phyloP scores from a whole-genome alignment of 495 filamentous ascomycete species.

The Hyaloscypha hepaticicola region DNA sequence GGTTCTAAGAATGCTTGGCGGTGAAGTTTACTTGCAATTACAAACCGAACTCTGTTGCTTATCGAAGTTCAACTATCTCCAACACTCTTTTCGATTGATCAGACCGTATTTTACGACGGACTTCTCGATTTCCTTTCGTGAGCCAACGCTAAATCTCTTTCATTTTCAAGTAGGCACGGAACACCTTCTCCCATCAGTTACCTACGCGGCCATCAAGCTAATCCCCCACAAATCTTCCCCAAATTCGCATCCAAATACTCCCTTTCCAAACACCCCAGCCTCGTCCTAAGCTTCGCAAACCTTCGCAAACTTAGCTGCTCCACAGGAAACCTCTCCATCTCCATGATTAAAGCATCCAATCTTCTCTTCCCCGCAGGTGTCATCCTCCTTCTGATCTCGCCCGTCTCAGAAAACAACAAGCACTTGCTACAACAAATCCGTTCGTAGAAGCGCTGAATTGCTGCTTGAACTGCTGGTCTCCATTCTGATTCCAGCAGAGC shows the following conservation, averaged over 20 bases:
- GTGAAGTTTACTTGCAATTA: background rate
- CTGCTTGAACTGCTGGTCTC: background rate
- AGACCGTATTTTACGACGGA: background rate
- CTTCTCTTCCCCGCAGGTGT: background rate
- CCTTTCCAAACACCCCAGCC: background rate
- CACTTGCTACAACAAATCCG: background rate
- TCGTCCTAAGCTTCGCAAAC: background rate
- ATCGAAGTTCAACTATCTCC: background rate
- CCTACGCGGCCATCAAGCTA: background rate
- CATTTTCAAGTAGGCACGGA: no score
- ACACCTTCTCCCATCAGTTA: background rate
- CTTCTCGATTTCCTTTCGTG: background rate
- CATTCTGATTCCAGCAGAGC: background rate
- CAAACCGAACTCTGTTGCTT: background rate
- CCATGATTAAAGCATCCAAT: background rate
- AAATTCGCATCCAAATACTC: background rate
- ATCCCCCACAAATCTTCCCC: background rate
- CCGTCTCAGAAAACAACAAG: background rate
- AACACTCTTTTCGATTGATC: background rate
- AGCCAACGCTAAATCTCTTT: no score
- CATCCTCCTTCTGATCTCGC: background rate
- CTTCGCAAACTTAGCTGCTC: background rate
- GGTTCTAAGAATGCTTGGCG: background rate
- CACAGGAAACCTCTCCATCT: background rate
- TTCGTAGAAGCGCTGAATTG: background rate